Evolutionary conservation across 345 rosid species (phyloP).

Genomic region (Arabidopsis thaliana): TAIR10.1 NC_003075.7:17221501-17222000

Average conservation of each 20-base stretch:
- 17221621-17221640: not conserved
- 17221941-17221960: not conserved
- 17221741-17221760: slow-evolving; percentile 29
- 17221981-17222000: slow-evolving; percentile 32
- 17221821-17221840: slow-evolving; percentile 39
- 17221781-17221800: slow-evolving; percentile 19
- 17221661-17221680: slow-evolving; percentile 1
- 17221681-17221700: not conserved
- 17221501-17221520: not conserved
- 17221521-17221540: not conserved
- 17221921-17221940: not conserved
- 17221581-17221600: not conserved
- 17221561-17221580: not conserved
- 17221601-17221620: not conserved
- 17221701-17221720: not conserved
- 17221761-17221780: slow-evolving; percentile 18
- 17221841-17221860: slow-evolving; percentile 38
- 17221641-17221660: not conserved
- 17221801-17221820: slow-evolving; percentile 36
- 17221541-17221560: not conserved
- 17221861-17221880: slow-evolving; percentile 40
- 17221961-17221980: not conserved
- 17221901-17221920: not conserved
- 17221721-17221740: slow-evolving; percentile 18
- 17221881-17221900: slow-evolving; percentile 53